Base-by-base conservation (phyloP, 2,329 filamentous ascomycete genomes). In the Cadophora sp. region DNA sequence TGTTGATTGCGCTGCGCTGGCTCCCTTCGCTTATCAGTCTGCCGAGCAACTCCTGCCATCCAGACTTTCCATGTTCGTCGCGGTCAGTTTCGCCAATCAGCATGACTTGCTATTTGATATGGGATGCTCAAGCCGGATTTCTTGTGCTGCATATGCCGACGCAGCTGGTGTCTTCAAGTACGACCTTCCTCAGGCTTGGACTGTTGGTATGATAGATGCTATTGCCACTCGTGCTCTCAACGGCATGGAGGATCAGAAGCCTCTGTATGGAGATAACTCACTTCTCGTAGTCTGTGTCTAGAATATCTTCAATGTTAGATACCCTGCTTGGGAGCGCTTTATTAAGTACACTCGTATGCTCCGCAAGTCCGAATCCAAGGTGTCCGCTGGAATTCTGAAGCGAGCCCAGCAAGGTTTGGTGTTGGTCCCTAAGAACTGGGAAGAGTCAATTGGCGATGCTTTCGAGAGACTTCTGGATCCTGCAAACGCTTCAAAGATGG, bases 1-100 rank as follows among this genome's bases (percentile, higher is more conserved):
- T 46, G 19, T 46, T 22, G 43, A 46, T 19, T 46, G 19, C 9
- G 43, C 43, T n/a, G 43, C 43, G 4, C 43, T 46, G 4, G 43
- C 43, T 46, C 43, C 43, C 16, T 46, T 46, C 43, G 43, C 43
- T 46, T 46, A 46, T 22, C 43, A 46, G 22, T 46, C 55, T 9
- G 76, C 77, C 12, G 74, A 79, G 7, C 34, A 58, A 27, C 31
- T 29, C 34, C n/a, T 29, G 6, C 63, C 43, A 12, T 50, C 16
- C 43, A 37, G 53, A 6, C 63, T 64, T 31, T 11, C 14, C 7
- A 63, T 67, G 37, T 64, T 64, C 26, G 50, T 64, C 16, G 65
- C 51, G 4, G 37, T 43, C 14, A 34, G 64, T 8, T 34, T 64
- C 34, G 61, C 34, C 0, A 64, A 64, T 27, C 26, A 60, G 22